Evolutionary conservation across 768 basidiomycete genomes (phyloP).

Genomic region (Panus rudis): DNA sequence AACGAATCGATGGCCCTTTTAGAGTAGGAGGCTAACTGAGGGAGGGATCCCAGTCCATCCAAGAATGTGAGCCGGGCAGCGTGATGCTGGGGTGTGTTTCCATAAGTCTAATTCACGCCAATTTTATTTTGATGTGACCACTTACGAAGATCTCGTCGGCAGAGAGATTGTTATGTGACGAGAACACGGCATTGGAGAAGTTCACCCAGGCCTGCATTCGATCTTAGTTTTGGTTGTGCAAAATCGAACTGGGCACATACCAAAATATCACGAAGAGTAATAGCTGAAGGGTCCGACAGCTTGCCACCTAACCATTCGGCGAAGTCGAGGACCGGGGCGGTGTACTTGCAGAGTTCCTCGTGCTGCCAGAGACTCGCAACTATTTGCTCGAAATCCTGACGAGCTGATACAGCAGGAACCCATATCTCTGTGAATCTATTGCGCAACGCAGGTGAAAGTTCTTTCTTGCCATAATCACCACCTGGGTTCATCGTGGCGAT

Average conservation of each 20-base stretch:
- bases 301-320: constrained; percentile 67
- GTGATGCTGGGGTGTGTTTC: too few species aligned
- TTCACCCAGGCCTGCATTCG: constrained; percentile 74
- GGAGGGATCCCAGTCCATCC: constrained; percentile 79
- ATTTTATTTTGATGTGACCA: too few species aligned
- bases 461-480: constrained; percentile 98
- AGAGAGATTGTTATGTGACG: constrained; percentile 24
- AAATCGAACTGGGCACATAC: constrained; percentile 37
- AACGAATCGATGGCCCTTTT: constrained; percentile 50
- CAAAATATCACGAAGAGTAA: constrained; percentile 82
- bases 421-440: constrained; percentile 99
- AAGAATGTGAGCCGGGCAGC: constrained; percentile 90
- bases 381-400: constrained; percentile 72
- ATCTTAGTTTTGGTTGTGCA: not conserved
- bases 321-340: constrained; percentile 64
- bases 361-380: constrained; percentile 62
- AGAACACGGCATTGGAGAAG: constrained; percentile 68
- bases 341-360: constrained; percentile 46
- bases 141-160: constrained; percentile 63
- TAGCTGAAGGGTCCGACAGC: constrained; percentile 55
- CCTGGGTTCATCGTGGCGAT: constrained; percentile 99
- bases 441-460: constrained; percentile 90
- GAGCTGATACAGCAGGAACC: constrained; percentile 80
- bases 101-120: too few species aligned
- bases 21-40: constrained; percentile 64